Base-by-base conservation (phyloP, 2,329 filamentous ascomycete genomes). In the Aspergillus sp. region DNA sequence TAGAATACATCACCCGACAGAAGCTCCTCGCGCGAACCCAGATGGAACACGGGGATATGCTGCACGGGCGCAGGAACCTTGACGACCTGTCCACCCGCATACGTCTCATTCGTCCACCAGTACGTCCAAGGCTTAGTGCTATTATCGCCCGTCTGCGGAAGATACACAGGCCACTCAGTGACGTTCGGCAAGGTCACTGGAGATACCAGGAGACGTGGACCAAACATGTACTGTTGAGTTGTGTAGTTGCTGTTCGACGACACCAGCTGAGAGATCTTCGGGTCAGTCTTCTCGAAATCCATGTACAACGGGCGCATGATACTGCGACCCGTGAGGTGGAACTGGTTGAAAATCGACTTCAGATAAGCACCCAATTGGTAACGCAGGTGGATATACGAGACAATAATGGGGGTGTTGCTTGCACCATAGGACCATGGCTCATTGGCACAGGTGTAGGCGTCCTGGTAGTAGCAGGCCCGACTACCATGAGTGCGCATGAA, bases 21-120 rank as follows among this genome's bases (percentile, higher is more conserved):
- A 85, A 90, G 75, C 88, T 84, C 77, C 87, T 89, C 72, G 83
- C 86, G 83, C 76, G 80, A 87, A 52, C 81, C 91, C 66, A 83
- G 80, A 77, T 91, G 88, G 88, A 70, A 70, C 27, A 70, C 23
- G 0, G 67, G 68, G 21, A 70, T 67, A 49, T 69, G 68, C 36
- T 67, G 64, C 11, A 64, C 32, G 3, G 67, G 66, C 13, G 68
- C 63, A 89, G 79, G 64, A 4, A 68, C 58, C 8, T 61, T 67
- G 2, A 71, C 68, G 5, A 50, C 66, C 63, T 75, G 74, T 1
- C 75, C 75, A 3, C 75, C 75, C n/a, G 70, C 69, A 68, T 72
- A 77, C 30, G 74, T 77, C 30, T 69, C 57, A 55, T 77, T 77
- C 0, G 73, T 75, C 75, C 75, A 77, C 75, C 75, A 77, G 57